Base-by-base conservation (phyloP, 1,139 yeast species). In the Saccharomyces hybrid region DNA sequence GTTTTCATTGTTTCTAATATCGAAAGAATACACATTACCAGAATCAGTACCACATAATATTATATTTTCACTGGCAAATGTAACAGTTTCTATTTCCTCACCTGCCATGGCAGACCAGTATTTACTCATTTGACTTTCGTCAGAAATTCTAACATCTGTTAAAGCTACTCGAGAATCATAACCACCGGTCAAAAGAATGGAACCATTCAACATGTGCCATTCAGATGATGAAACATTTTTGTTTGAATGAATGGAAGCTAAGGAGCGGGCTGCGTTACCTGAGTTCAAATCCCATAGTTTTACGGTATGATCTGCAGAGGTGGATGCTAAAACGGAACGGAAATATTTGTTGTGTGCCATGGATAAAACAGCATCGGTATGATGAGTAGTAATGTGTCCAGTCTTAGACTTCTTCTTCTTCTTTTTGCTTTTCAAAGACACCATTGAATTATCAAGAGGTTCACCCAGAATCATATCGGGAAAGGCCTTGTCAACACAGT, bases 401-500 rank as follows among this genome's bases (percentile, higher is more conserved):
- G 73, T 70, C 67, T 76, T 76, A 60, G 73, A 73, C 72, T 80
- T 82, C 66, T 77, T 77, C 61, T 75, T 76, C 66, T 78, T 77
- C 65, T 76, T 76, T 65, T 76, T 76, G 63, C 75, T 76, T 56
- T 73, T 72, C 58, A 67, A 64, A 4, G 74, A 71, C 6, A 76
- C 70, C 48, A 74, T 66, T 8, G 82, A 76, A 60, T 77, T 78
- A 46, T 77, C 76, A 48, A 76, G 77, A 31, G 84, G 83, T 67
- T 88, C 95, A 51, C 99, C 99, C 57, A 93, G 77, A 56, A 95
- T 89, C 64, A 88, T 78, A 66, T 90, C 96, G 16, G 99, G 99
- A 78, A 88, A 93, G 28, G 96, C 95, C 66, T 89, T 88, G 67
- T 95, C 98, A 47, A 91, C 79, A 59, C 85, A 84, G 71, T 93